Evolutionary conservation across 192 early-diverging fungal genomes (phyloP).

Genomic region (Thoreauomyces humboldtii): DNA sequence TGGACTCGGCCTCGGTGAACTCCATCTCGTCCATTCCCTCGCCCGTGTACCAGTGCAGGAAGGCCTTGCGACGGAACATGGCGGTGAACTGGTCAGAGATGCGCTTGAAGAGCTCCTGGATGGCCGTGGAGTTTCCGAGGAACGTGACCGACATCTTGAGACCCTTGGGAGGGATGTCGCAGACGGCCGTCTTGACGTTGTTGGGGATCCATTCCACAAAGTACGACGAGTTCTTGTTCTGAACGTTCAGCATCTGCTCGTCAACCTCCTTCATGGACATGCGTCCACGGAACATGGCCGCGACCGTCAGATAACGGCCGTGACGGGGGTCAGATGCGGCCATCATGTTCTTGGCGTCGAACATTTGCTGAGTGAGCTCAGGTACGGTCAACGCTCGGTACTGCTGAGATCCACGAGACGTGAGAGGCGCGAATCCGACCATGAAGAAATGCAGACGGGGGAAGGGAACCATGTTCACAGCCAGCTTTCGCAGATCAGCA

Average conservation of each 20-base stretch:
- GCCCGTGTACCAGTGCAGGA: constrained; percentile 94
- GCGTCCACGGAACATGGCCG: constrained; percentile 94
- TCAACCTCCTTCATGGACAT: constrained; percentile 97
- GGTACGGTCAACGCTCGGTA: constrained; percentile 90
- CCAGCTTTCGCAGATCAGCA: constrained; percentile 56
- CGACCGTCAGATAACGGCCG: constrained; percentile 92
- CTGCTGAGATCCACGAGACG: constrained; percentile 66
- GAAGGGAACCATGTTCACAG: constrained; percentile 85
- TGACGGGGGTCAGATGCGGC: constrained; percentile 95
- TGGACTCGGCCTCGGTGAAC: constrained; percentile 91
- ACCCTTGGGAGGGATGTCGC: constrained; percentile 85
- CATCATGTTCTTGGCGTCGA: constrained; percentile 99
- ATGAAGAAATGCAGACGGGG: constrained; percentile 99
- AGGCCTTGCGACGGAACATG: constrained; percentile 92
- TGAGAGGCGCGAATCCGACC: constrained; percentile 94
- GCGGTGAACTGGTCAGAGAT: constrained; percentile 85
- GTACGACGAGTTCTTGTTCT: constrained; percentile 95
- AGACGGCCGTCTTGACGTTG: constrained; percentile 91
- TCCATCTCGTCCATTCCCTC: constrained; percentile 98
- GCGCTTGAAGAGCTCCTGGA: constrained; percentile 92
- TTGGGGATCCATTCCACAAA: constrained; percentile 99
- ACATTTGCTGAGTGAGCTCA: constrained; percentile 85
- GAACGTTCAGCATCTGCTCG: constrained; percentile 92
- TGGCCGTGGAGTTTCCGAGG: constrained; percentile 89
- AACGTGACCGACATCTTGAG: constrained; percentile 92